Base-by-base conservation (phyloP, 2,329 filamentous ascomycete genomes). In the Cordyceps fumosorosea region DNA sequence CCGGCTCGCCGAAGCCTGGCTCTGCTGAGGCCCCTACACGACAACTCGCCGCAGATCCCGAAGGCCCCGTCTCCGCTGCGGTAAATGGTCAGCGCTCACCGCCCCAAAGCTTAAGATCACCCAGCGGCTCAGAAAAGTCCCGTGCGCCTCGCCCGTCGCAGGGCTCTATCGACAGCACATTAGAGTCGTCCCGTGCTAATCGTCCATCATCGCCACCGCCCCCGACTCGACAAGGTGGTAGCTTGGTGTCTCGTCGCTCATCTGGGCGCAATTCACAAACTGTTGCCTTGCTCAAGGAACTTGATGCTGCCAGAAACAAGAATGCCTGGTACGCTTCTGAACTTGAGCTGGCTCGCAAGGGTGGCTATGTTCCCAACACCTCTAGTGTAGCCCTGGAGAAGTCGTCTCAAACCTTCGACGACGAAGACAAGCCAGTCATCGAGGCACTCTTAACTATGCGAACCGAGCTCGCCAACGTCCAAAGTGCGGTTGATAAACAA, bases 281-380 rank as follows among this genome's bases (percentile, higher is more conserved):
- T 1, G 89, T 90, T 65, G 87, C 89, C 0, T 75, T 97, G 14
- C 80, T 91, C 16, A 93, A 95, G 72, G 95, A 99, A 72, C 81
- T 99, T 2, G 93, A 99, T 71, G 82, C 86, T 10, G 84, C 88
- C 3, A 90, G 91, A 69, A 95, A 89, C 70, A 86, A 90, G 57
- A 98, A 96, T 75, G 93, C 93, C 0, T 99, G 95, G 95, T 97
- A 96, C 74, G 91, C 92, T 8, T 97, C 93, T 0, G 95, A 99
- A 75, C 80, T 99, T 52, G 91, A 96, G 63, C 80, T 99, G 65
- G 96, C 95, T 7, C 87, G 90, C 56, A 96, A 96, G 75, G 86
- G 91, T 47, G 95, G 95, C 5, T 99, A 98, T 70, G 82, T 86
- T 7, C 84, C 90, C 18, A 91, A 85, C 65, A 79, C 86, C 3